Percentiles rank a stretch among this genome's conserved stretches.
Evolutionary conservation across 2,329 filamentous ascomycete species (phyloP).

Genomic region (Microdochium nivale): DNA sequence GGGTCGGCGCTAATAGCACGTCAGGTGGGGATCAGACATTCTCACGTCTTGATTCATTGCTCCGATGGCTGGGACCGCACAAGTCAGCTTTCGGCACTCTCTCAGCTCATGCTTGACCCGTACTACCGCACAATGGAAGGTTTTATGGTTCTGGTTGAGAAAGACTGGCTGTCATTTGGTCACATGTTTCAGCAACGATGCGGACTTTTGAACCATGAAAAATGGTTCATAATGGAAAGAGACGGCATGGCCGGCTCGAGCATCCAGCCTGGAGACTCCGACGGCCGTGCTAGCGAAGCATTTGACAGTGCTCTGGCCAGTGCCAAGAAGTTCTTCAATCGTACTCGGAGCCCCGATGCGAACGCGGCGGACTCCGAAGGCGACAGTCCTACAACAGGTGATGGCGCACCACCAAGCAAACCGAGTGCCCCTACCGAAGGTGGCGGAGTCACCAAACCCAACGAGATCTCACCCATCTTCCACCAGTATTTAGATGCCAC

Average conservation of each 20-base stretch:
- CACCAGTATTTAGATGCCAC: slow-evolving; percentile 95
- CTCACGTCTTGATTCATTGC: slow-evolving; percentile 93
- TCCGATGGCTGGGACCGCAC: slow-evolving; percentile 98
- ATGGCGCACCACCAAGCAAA: slow-evolving; percentile 21
- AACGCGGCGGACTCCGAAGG: slow-evolving; percentile 47
- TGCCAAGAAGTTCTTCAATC: slow-evolving; percentile 85
- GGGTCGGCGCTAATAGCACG: slow-evolving; percentile 78
- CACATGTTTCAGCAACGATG: slow-evolving; percentile 96
- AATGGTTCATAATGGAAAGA: slow-evolving; percentile 86
- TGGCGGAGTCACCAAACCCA: slow-evolving; percentile 64
- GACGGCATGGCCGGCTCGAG: slow-evolving; percentile 61
- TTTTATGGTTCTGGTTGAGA: slow-evolving; percentile 90
- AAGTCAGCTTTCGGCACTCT: slow-evolving; percentile 83
- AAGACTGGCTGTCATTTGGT: slow-evolving; percentile 96
- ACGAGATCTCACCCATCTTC: slow-evolving; percentile 91
- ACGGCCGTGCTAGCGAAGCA: slow-evolving; percentile 57
- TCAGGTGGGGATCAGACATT: slow-evolving; percentile 85
- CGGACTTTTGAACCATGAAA: slow-evolving; percentile 79
- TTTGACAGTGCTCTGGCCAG: slow-evolving; percentile 79
- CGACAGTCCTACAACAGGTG: slow-evolving; percentile 16
- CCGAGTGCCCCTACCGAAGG: slow-evolving; percentile 38
- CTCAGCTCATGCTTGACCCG: slow-evolving; percentile 89
- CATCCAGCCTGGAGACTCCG: slow-evolving; percentile 53
- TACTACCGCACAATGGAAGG: slow-evolving; percentile 92
- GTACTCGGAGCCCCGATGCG: slow-evolving; percentile 54